These are phyloP conservation scores for Astrothelium macrocarpum DNA, from an alignment of 495 filamentous ascomycete species.

Conservation along the genomic window DNA sequence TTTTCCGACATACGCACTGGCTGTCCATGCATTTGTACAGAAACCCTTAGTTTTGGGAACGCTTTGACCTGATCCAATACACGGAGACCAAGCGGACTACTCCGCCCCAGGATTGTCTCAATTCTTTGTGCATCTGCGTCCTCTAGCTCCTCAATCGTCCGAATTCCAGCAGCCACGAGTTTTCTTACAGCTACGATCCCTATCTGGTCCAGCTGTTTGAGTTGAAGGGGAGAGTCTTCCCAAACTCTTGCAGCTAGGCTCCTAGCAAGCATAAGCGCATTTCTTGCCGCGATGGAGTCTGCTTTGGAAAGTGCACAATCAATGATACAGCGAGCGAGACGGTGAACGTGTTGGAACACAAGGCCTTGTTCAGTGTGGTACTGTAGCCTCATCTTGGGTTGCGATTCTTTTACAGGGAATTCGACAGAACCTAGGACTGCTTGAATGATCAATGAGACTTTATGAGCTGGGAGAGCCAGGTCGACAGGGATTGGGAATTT, in stretches of 20 bases:
- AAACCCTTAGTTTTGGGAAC: slow-evolving; percentile 67
- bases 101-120: slow-evolving; percentile 64
- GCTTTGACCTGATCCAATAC: slow-evolving; percentile 51
- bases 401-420: slow-evolving; percentile 52
- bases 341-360: slow-evolving; percentile 64
- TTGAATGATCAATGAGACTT: slow-evolving; percentile 81
- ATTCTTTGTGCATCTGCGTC: slow-evolving; percentile 58
- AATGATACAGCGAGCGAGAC: slow-evolving; percentile 72
- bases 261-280: slow-evolving; percentile 68
- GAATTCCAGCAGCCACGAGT: slow-evolving; percentile 60
- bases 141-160: slow-evolving; percentile 61
- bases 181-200: slow-evolving; percentile 71
- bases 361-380: slow-evolving; percentile 58
- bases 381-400: slow-evolving; percentile 49
- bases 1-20: slow-evolving; percentile 29
- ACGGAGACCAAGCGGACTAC: slow-evolving; percentile 74
- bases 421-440: slow-evolving; percentile 68
- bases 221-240: slow-evolving; percentile 75
- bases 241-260: slow-evolving; percentile 72
- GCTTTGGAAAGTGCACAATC: slow-evolving; percentile 65
- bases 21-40: slow-evolving; percentile 41
- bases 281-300: slow-evolving; percentile 57
- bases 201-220: slow-evolving; percentile 80
- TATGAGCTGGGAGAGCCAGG: slow-evolving; percentile 62
- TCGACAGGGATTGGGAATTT: slow-evolving; percentile 75